Evolutionary conservation across 805 yeast species (phyloP).

Genomic region (Komagataella phaffii): DNA sequence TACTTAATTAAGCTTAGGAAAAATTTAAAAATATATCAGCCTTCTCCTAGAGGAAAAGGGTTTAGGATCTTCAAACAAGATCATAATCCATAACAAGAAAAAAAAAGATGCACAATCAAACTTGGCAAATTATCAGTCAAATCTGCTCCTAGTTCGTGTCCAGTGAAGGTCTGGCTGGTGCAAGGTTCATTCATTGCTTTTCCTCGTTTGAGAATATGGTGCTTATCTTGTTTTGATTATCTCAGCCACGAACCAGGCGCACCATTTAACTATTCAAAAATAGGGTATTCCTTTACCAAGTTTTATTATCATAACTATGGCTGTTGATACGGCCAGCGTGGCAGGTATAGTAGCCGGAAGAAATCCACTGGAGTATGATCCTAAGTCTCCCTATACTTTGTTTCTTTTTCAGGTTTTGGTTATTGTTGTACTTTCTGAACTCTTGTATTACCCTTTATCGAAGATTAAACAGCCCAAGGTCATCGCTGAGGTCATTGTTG

Average conservation of each 20-base stretch:
- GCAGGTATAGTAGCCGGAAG: conserved; percentile 65
- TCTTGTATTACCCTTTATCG: conserved; percentile 47
- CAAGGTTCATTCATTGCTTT: no score
- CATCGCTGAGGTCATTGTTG: conserved; percentile 71
- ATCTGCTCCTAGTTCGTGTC: no score
- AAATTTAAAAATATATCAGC: no score
- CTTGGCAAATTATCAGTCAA: no score
- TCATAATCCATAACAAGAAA: no score
- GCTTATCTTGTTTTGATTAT: neutral
- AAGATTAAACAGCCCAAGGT: conserved; percentile 64
- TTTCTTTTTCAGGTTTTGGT: conserved; percentile 59
- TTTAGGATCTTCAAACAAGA: no score
- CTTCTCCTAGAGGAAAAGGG: no score
- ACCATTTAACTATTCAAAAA: no score
- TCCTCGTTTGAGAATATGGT: neutral
- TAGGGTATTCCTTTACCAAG: neutral
- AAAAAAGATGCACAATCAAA: no score
- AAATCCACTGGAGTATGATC: conserved; percentile 49
- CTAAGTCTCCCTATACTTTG: conserved; percentile 50
- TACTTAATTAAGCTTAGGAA: no score
- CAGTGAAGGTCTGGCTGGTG: no score
- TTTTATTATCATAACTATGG: conserved; percentile 11
- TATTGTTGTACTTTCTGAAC: conserved; percentile 44
- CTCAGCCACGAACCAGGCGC: neutral
- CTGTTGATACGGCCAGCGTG: conserved; percentile 23